Conservation (phyloP, 2,329 filamentous ascomycete genomes). For the Mycocentrospora acerina region DNA sequence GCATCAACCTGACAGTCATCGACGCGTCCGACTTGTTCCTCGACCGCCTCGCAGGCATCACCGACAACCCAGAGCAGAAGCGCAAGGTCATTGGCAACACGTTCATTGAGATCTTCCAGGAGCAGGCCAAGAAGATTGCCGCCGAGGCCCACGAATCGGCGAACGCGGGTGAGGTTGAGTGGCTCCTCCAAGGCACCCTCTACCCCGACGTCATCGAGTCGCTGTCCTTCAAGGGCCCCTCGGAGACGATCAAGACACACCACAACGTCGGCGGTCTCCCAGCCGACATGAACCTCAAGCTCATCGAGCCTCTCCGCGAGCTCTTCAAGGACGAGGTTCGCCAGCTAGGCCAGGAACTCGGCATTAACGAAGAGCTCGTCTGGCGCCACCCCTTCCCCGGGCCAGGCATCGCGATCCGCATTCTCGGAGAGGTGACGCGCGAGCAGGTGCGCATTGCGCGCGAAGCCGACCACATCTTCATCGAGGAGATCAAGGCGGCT, state of each 20-base stretch:
- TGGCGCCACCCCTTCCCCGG: constrained; percentile 79
- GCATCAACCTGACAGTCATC: constrained; percentile 87
- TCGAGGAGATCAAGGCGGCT: constrained; percentile 70
- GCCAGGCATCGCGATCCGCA: constrained; percentile 73
- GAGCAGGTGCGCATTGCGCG: constrained; percentile 77
- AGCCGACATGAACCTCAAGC: constrained; percentile 62
- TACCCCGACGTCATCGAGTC: constrained; percentile 74
- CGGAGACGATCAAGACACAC: constrained; percentile 72
- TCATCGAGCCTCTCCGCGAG: constrained; percentile 77
- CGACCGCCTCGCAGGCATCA: constrained; percentile 70
- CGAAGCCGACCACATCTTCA: constrained; percentile 78
- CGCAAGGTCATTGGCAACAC: constrained; percentile 85
- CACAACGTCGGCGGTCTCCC: constrained; percentile 73
- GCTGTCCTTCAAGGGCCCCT: constrained; percentile 72
- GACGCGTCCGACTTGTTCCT: constrained; percentile 79
- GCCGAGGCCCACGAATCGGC: constrained; percentile 66
- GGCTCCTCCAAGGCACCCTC: constrained; percentile 83
- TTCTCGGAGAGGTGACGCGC: constrained; percentile 80
- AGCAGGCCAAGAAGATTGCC: constrained; percentile 74
- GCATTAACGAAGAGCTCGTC: constrained; percentile 72
- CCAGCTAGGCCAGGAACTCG: constrained; percentile 66
- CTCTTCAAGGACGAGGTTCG: constrained; percentile 85
- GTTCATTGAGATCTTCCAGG: constrained; percentile 82
- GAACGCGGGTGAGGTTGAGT: constrained; percentile 75
- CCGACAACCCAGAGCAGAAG: constrained; percentile 78